phyloP scores from a whole-genome alignment of 805 yeast species.

The Wickerhamiella cacticola region DNA sequence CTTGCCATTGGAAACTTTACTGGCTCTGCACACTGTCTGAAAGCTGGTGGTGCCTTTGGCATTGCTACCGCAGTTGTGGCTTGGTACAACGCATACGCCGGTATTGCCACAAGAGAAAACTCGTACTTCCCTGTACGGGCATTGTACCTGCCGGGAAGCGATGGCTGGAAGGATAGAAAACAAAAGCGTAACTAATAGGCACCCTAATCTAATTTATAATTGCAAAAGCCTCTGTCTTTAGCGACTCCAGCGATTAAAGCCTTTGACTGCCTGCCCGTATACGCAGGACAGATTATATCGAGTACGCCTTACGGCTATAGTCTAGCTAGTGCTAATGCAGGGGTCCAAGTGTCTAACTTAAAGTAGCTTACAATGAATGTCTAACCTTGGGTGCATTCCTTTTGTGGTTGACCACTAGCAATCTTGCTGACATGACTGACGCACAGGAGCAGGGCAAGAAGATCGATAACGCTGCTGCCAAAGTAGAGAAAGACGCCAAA shows the following conservation, averaged over 20 bases:
- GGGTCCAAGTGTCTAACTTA: no score
- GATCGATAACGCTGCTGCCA: conserved; percentile 5
- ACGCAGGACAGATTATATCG: no score
- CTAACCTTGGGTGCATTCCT: no score
- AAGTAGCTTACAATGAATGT: no score
- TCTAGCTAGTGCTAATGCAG: no score
- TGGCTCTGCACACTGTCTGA: conserved; percentile 26
- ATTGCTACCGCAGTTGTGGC: conserved; percentile 44
- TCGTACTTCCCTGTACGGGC: conserved; percentile 45
- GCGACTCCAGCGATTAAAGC: no score
- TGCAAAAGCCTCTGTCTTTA: no score
- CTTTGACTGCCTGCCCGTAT: no score
- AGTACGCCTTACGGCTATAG: no score
- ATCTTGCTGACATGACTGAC: conserved; percentile 4
- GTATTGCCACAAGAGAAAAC: conserved; percentile 47
- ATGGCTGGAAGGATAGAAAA: background rate
- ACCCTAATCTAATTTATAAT: no score
- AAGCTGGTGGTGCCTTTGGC: conserved; percentile 57
- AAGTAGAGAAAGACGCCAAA: conserved; percentile 8
- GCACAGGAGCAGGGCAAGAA: conserved; percentile 4
- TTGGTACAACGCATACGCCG: conserved; percentile 58
- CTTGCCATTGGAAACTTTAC: conserved; percentile 37
- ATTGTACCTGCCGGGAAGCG: conserved; percentile 36
- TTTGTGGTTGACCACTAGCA: no score
- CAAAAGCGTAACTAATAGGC: background rate